Evolutionary conservation across 148 eudicot species (phyloP), one percentile per base, ranked within the genome.

Genomic region (Gaultheria prostrata): DNA sequence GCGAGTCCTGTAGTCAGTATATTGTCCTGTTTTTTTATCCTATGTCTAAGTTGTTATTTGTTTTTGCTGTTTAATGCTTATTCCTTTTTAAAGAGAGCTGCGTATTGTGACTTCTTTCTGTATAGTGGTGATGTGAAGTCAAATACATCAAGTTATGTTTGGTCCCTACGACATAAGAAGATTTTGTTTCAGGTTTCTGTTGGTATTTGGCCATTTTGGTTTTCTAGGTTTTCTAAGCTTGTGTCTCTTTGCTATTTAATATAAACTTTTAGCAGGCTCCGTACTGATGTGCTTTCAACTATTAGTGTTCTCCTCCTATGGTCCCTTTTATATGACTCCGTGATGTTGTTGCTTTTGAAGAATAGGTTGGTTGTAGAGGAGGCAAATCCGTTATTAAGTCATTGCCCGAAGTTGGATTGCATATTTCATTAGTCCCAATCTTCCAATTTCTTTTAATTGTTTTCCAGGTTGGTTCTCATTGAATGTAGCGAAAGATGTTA

Each of bases 391-490:
- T 87, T 81, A 77, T 65, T 87, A 73, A 80, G 75, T 82, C 85
- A 76, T 39, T 85, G 80, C 83, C 85, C 82, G 87, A 79, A 84
- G 86, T 84, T 84, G 83, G 83, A 80, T 74, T 53, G 56, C 74
- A 80, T 80, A 85, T 70, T 85, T 61, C 59, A 80, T 56, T 83
- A 56, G 78, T 85, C 78, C 81, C 83, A 80, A 76, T 83, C 80
- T 84, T 83, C 83, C 46, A 74, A 57, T 80, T 84, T 85, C 74
- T 33, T 80, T 86, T 85, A 70, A 56, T 82, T 88, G 84, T 83
- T 80, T 85, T 53, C 86, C 90, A 92, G 94, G 94, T 92, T 86
- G 82, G 88, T 87, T 80, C 85, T 86, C 81, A 48, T 77, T 88
- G 26, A 28, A 69, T 72, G 28, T 26, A 46, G 50, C 18, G 12